A percentile compares a stretch with the other conserved stretches of the same genome.
These are phyloP conservation scores for Wallacemonas sp. DNA, from an alignment of 208 protist genomes.

Conservation along the genomic window DNA sequence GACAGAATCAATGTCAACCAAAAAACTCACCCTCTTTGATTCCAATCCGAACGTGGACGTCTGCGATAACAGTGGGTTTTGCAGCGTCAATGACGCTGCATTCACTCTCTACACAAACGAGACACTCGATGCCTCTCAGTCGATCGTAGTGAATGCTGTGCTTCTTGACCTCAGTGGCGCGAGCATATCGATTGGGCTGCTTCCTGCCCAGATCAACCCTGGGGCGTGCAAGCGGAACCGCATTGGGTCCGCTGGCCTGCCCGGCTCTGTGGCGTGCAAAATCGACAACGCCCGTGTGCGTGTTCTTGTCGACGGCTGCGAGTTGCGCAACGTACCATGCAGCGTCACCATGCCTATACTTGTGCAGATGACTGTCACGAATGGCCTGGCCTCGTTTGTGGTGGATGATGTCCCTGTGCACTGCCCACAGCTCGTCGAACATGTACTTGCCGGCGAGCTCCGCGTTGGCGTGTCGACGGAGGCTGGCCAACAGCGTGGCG, in stretches of 20 bases:
- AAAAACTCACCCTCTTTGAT: not conserved
- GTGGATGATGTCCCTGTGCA: not conserved
- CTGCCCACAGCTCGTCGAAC: not conserved
- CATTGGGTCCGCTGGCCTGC: not conserved
- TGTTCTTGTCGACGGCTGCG: not conserved
- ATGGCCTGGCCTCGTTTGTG: not conserved
- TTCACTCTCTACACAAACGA: not conserved
- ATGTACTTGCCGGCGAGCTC: not conserved
- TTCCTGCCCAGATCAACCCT: not conserved
- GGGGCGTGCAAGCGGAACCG: not conserved
- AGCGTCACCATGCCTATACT: not conserved
- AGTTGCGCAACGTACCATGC: not conserved
- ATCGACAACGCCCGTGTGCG: not conserved
- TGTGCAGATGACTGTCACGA: not conserved
- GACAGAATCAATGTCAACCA: slow-evolving; percentile 4
- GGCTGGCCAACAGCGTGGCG: not conserved
- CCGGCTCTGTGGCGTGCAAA: slow-evolving; percentile 1
- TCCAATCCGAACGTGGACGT: not conserved
- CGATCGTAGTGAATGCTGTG: not conserved
- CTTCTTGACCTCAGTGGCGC: not conserved
- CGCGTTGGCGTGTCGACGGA: not conserved
- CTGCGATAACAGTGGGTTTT: not conserved
- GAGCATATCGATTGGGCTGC: not conserved
- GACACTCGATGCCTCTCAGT: slow-evolving; percentile 7
- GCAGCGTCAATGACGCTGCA: not conserved